Conservation (phyloP, 1,284 basidiomycete genomes). For the Cutaneotrichosporon spelunceum region DNA sequence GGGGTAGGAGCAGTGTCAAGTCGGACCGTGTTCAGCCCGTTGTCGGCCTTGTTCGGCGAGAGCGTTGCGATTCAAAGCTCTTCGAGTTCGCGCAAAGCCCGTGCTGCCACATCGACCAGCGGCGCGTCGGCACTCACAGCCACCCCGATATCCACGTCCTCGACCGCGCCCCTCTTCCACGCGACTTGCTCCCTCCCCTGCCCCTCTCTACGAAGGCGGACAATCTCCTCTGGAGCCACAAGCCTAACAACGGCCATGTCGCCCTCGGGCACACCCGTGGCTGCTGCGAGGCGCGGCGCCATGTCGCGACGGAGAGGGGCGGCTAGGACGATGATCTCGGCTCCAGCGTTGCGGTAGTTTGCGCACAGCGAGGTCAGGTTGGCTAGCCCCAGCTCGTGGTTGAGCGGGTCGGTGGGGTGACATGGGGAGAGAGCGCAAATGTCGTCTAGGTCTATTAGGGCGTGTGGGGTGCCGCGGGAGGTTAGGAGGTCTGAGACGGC, state of each 20-base stretch:
- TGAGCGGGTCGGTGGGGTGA: not conserved
- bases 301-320: not conserved
- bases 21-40: not conserved
- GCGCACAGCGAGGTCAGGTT: not conserved
- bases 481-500: slow-evolving; percentile 7
- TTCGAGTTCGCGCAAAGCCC: slow-evolving; percentile 2
- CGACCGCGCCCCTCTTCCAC: not conserved
- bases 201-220: not conserved
- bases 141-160: slow-evolving; percentile 1
- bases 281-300: not conserved
- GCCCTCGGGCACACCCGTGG: not conserved
- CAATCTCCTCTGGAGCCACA: slow-evolving; percentile 1
- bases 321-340: slow-evolving; percentile 6
- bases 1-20: too few relatives aligned
- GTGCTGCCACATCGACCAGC: slow-evolving; percentile 1
- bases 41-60: not conserved
- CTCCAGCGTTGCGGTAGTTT: slow-evolving; percentile 9
- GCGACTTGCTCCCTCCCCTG: not conserved
- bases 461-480: slow-evolving; percentile 1
- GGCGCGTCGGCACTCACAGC: not conserved
- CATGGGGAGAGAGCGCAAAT: not conserved
- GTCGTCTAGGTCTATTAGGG: slow-evolving; percentile 9
- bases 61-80: not conserved
- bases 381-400: not conserved
- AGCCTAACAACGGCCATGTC: slow-evolving; percentile 5